phyloP scores from a whole-genome alignment of 768 basidiomycete species.

The Phylloporus sp. region DNA sequence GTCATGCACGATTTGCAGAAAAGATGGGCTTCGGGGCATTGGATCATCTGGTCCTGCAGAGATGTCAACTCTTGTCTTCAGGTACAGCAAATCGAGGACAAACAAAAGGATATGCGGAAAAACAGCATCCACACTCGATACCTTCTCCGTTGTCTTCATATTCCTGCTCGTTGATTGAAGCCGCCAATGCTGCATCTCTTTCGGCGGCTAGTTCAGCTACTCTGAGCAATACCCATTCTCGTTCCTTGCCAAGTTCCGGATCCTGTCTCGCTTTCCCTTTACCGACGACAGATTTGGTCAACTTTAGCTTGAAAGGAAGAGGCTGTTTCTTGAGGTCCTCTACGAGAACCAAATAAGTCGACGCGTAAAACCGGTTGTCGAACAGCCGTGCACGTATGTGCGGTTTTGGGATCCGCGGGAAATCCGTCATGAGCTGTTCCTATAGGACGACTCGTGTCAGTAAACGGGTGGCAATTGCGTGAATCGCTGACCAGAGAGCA shows the following conservation, averaged over 20 bases:
- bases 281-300: constrained; percentile 31
- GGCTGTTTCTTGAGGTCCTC: constrained; percentile 29
- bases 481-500: constrained; percentile 44
- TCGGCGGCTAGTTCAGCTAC: constrained; percentile 23
- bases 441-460: constrained; percentile 18
- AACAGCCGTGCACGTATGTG: constrained; percentile 46
- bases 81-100: constrained; percentile 24
- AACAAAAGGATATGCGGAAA: constrained; percentile 65
- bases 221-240: constrained; percentile 43
- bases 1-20: constrained; percentile 76
- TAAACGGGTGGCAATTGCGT: not conserved
- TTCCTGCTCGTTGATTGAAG: constrained; percentile 37
- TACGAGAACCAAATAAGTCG: constrained; percentile 51
- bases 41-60: constrained; percentile 71
- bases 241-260: constrained; percentile 40
- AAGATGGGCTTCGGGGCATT: constrained; percentile 85
- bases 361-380: constrained; percentile 52
- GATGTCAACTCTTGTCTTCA: not conserved
- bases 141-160: constrained; percentile 49
- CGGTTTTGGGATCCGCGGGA: constrained; percentile 51
- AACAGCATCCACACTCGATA: constrained; percentile 89
- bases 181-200: constrained; percentile 29
- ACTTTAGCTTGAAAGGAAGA: constrained; percentile 38
- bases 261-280: constrained; percentile 41
- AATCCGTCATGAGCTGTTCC: constrained; percentile 52